Evolutionary conservation across 164 flowering plant species (phyloP).

Genomic region (Liquidambar formosana): DNA sequence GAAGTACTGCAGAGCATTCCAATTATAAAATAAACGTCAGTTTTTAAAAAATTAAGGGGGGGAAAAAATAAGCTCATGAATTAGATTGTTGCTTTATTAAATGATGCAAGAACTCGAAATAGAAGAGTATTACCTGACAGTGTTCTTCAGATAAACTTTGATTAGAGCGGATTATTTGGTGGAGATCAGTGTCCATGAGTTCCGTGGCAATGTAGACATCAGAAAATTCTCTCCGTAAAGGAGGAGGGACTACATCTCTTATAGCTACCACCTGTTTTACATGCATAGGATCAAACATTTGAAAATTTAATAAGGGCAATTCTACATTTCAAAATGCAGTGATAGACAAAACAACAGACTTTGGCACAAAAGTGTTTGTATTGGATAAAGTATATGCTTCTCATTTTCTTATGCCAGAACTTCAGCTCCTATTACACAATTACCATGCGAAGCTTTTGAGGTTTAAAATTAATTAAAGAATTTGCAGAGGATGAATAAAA

Average conservation of each 20-base stretch:
- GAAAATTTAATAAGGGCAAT: neutral
- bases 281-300: neutral
- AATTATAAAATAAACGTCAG: slow-evolving; percentile 9
- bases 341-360: too few species aligned
- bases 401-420: neutral
- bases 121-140: slow-evolving; percentile 59
- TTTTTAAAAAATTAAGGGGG: neutral
- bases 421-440: too few species aligned
- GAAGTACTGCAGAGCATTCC: slow-evolving; percentile 71
- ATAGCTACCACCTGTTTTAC: slow-evolving; percentile 62
- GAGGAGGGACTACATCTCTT: slow-evolving; percentile 92
- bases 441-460: too few species aligned
- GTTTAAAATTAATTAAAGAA: too few species aligned
- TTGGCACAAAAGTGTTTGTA: too few species aligned
- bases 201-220: slow-evolving; percentile 90
- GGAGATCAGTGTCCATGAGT: slow-evolving; percentile 98
- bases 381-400: neutral
- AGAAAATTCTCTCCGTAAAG: slow-evolving; percentile 63
- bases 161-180: slow-evolving; percentile 88
- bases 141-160: slow-evolving; percentile 92
- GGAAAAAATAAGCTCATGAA: neutral
- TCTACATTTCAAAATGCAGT: too few species aligned
- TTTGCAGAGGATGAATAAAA: too few species aligned
- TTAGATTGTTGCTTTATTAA: neutral
- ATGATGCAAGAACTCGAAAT: neutral